Evolutionary conservation across 1,139 yeast species (phyloP).

Genomic region (Geotrichum bryndzae): DNA sequence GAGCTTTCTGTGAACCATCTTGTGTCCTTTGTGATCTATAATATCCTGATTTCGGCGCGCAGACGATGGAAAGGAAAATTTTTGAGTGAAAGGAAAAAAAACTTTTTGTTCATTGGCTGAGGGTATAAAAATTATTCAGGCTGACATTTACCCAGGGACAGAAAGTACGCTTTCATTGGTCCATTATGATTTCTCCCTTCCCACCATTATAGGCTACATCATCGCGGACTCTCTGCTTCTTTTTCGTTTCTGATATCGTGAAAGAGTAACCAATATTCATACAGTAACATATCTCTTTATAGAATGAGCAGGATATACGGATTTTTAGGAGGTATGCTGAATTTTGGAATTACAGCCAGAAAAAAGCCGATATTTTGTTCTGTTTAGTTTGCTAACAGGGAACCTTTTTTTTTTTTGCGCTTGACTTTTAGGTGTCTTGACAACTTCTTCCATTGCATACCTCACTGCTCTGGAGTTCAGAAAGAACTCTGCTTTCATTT

Average conservation of each 20-base stretch:
- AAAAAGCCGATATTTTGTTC: background rate
- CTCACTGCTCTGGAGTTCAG: slow-evolving; percentile 57
- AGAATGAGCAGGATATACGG: slow-evolving; percentile 60
- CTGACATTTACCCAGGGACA: slow-evolving; percentile 3
- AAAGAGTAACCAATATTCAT: background rate
- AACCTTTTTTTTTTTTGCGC: background rate
- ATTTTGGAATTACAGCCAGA: background rate
- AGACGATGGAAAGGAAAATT: background rate
- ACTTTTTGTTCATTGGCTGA: slow-evolving; percentile 8
- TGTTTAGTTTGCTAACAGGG: background rate
- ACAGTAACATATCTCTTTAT: background rate
- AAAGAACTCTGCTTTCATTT: slow-evolving; percentile 44
- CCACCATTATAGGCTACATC: slow-evolving; percentile 1
- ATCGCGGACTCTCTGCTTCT: background rate
- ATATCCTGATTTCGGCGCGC: background rate
- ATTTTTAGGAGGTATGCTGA: slow-evolving; percentile 47
- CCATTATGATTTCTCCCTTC: background rate
- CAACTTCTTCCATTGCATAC: slow-evolving; percentile 61
- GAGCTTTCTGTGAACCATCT: slow-evolving; percentile 19
- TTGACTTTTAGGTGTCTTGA: slow-evolving; percentile 47
- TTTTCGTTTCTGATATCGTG: background rate
- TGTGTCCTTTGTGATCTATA: background rate
- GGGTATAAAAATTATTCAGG: slow-evolving; percentile 2
- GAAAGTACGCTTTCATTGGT: slow-evolving; percentile 8
- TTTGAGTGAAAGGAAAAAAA: background rate